Percentiles rank a stretch among this genome's conserved stretches.
These are phyloP conservation scores for Puccinellia tenuiflora DNA, from an alignment of 176 grass and related monocot species.

Conservation along the genomic window DNA sequence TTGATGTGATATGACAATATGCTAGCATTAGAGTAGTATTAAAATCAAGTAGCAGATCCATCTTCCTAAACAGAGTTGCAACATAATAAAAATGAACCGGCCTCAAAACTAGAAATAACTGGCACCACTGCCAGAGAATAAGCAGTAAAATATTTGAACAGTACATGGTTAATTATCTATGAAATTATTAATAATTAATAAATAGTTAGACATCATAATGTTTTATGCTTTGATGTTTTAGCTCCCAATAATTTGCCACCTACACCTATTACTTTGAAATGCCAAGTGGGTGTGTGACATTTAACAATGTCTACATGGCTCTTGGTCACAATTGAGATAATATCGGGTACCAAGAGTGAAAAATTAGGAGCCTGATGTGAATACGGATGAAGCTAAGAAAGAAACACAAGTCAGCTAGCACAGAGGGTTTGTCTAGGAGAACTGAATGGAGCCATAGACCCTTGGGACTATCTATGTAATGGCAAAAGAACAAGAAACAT, in stretches of 20 bases:
- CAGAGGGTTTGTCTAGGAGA: neutral
- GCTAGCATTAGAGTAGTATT: neutral
- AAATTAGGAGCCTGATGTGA: neutral
- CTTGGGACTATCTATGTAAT: neutral
- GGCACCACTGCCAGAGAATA: neutral
- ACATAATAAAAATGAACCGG: neutral
- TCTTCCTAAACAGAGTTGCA: neutral
- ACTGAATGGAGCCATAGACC: neutral
- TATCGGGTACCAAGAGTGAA: neutral
- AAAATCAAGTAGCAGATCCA: conserved; percentile 8
- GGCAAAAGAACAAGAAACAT: neutral
- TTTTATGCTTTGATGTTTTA: conserved; percentile 7
- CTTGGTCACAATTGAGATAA: neutral
- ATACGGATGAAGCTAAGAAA: neutral
- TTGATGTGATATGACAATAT: neutral
- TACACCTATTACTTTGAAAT: conserved; percentile 1
- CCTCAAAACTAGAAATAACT: conserved; percentile 6
- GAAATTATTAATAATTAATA: neutral
- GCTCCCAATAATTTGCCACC: neutral
- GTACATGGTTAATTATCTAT: neutral
- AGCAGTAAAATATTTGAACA: neutral
- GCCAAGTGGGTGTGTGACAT: neutral
- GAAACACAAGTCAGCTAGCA: neutral
- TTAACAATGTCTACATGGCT: conserved; percentile 6
- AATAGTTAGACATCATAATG: neutral